These are phyloP conservation scores for Nelumbo lutea DNA, from an alignment of 164 flowering plant species.

Conservation along the genomic window DNA sequence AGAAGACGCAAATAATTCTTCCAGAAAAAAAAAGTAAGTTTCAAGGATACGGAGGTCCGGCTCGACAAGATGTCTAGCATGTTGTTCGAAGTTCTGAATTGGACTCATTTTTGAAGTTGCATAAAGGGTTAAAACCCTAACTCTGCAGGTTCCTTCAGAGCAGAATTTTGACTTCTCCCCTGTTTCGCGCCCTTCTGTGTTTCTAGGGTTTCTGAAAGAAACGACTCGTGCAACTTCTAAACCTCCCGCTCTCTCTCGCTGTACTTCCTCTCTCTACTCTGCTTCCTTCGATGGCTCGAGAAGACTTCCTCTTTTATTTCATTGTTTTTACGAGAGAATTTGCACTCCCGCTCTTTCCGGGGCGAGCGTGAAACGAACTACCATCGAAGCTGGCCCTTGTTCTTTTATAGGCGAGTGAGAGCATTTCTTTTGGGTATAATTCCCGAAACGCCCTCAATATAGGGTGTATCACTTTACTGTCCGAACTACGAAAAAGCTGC, in stretches of 20 bases:
- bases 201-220: slow-evolving; percentile 5
- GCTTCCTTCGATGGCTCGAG: neutral
- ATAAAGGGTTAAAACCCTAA: slow-evolving; percentile 11
- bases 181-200: neutral
- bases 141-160: neutral
- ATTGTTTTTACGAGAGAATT: too few relatives aligned
- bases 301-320: neutral
- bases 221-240: neutral
- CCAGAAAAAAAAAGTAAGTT: slow-evolving; percentile 5
- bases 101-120: slow-evolving; percentile 63
- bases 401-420: too few relatives aligned
- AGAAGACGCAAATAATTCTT: neutral
- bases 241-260: neutral
- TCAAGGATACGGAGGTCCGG: slow-evolving; percentile 54
- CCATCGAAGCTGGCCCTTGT: too few relatives aligned
- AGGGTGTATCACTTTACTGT: too few relatives aligned
- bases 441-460: too few relatives aligned
- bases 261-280: neutral
- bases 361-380: too few relatives aligned
- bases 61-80: slow-evolving; percentile 69
- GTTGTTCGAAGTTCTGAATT: slow-evolving; percentile 92
- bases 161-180: neutral
- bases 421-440: too few relatives aligned
- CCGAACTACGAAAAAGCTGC: too few relatives aligned
- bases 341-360: too few relatives aligned